These are phyloP conservation scores for Sclerotinia subarctica DNA, from an alignment of 2,329 filamentous ascomycete species.

Conservation along the genomic window DNA sequence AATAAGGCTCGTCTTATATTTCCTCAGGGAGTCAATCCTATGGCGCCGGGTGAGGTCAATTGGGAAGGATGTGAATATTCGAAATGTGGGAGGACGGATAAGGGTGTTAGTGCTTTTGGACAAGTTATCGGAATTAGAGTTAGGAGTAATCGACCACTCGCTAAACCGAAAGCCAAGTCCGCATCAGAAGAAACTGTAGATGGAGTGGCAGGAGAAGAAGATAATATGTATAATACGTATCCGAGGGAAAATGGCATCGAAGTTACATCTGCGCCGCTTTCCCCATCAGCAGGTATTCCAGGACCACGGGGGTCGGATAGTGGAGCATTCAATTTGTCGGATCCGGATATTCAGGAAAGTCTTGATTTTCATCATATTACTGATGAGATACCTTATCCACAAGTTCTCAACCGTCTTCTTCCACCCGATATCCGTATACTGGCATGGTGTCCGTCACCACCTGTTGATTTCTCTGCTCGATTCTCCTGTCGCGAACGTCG, in stretches of 20 bases:
- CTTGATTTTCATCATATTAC: constrained; percentile 62
- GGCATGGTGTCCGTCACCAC: constrained; percentile 86
- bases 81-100: constrained; percentile 91
- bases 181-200: constrained; percentile 22
- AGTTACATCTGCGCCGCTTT: constrained; percentile 31
- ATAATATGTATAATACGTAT: constrained; percentile 28
- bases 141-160: constrained; percentile 70
- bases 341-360: constrained; percentile 35
- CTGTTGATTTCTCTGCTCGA: constrained; percentile 78
- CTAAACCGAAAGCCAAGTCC: constrained; percentile 32
- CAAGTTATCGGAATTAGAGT: constrained; percentile 86
- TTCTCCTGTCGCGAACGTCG: constrained; percentile 89
- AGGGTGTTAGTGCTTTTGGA: constrained; percentile 92
- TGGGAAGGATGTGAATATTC: constrained; percentile 87
- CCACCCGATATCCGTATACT: constrained; percentile 86
- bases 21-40: constrained; percentile 48
- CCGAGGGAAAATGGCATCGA: constrained; percentile 32
- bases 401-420: constrained; percentile 80
- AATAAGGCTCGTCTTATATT: constrained; percentile 79
- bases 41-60: constrained; percentile 57
- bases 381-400: constrained; percentile 82
- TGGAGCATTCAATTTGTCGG: constrained; percentile 14
- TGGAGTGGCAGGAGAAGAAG: constrained; percentile 21
- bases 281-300: constrained; percentile 21
- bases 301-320: not conserved